Conservation (phyloP, 345 rosid species). For the Brassica juncea region DNA sequence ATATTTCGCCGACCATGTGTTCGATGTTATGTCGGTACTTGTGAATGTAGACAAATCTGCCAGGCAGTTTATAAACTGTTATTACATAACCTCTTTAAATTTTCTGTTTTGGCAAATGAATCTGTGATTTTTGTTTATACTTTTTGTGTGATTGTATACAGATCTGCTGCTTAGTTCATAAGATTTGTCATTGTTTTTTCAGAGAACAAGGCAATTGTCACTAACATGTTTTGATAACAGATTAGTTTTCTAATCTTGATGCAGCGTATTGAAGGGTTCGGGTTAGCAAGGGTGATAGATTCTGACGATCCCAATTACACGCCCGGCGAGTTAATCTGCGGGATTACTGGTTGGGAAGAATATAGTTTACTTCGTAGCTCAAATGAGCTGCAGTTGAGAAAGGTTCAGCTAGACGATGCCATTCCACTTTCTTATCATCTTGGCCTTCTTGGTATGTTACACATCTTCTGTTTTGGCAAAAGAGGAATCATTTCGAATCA, state of each 20-base stretch:
- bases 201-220: not conserved
- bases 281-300: conserved; percentile 63
- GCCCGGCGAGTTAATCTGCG: conserved; percentile 61
- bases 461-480: not conserved
- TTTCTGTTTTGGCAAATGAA: not conserved
- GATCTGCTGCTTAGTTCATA: not conserved
- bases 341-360: conserved; percentile 78
- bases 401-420: conserved; percentile 45
- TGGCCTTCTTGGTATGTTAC: conserved; percentile 69
- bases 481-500: not conserved
- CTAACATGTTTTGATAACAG: not conserved
- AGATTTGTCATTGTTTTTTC: not conserved
- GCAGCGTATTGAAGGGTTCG: conserved; percentile 74
- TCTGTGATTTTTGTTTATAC: not conserved
- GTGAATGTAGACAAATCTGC: no score
- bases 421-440: conserved; percentile 69
- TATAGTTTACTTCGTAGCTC: conserved; percentile 55
- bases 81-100: no score
- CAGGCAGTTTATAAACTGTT: no score
- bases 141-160: not conserved
- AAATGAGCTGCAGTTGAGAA: conserved; percentile 43
- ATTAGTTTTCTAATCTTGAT: conserved; percentile 12
- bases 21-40: conserved; percentile 15
- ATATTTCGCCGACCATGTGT: conserved; percentile 14
- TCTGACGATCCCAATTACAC: conserved; percentile 57